Conservation (phyloP, 2,329 filamentous ascomycete species). For the Chaetothyriales sp. region DNA sequence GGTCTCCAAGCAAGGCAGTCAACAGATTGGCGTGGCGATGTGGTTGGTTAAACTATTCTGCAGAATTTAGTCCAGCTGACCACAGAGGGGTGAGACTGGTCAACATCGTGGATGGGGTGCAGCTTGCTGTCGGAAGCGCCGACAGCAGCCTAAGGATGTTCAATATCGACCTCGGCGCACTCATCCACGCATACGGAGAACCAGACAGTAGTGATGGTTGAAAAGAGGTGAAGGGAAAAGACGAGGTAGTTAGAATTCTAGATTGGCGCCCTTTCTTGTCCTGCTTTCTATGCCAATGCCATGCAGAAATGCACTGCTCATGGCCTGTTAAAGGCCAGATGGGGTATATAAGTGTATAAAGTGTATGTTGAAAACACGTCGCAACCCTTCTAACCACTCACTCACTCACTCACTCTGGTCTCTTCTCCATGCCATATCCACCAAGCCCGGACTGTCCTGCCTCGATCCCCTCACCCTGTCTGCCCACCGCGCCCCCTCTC, state of each 20-base stretch:
- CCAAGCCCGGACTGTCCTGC: slow-evolving; percentile 45
- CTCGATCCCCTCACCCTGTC: slow-evolving; percentile 29
- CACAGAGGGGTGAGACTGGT: slow-evolving; percentile 22
- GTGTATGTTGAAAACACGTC: background rate
- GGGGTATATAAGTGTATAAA: slow-evolving; percentile 7
- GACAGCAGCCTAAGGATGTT: slow-evolving; percentile 22
- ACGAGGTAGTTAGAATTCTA: background rate
- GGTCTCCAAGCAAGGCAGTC: slow-evolving; percentile 49
- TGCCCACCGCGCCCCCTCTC: slow-evolving; percentile 1
- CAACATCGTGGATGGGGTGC: slow-evolving; percentile 6
- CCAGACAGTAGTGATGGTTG: background rate
- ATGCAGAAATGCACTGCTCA: slow-evolving; percentile 5
- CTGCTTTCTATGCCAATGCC: background rate
- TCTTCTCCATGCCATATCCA: slow-evolving; percentile 47
- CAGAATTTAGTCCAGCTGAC: too few species aligned
- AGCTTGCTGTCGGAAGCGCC: slow-evolving; percentile 12
- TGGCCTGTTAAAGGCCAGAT: slow-evolving; percentile 17
- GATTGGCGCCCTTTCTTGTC: background rate
- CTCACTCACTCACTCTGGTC: slow-evolving; percentile 2
- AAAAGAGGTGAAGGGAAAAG: background rate
- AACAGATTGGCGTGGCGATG: slow-evolving; percentile 58
- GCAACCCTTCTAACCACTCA: background rate
- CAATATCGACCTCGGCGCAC: slow-evolving; percentile 4
- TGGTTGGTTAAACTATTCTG: background rate
- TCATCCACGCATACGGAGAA: background rate